A percentile compares a stretch with the other conserved stretches of the same genome.
These are phyloP conservation scores for Biscogniauxia sp. DNA, from an alignment of 2,329 filamentous ascomycete genomes.

Conservation along the genomic window DNA sequence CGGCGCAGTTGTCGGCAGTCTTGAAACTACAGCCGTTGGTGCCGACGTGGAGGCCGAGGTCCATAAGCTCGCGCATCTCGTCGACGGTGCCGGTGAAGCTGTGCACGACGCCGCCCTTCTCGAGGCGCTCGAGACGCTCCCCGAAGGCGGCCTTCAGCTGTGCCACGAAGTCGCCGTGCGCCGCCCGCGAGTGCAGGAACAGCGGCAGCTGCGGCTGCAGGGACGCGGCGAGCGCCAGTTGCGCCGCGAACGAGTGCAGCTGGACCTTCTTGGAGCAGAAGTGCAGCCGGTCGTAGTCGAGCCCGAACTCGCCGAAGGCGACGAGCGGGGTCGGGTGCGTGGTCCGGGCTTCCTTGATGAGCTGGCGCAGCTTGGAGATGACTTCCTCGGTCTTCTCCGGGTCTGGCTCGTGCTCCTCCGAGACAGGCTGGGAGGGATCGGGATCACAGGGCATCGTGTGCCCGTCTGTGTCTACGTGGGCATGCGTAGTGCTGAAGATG, in stretches of 20 bases:
- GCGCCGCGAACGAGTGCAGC: constrained; percentile 78
- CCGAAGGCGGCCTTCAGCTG: constrained; percentile 62
- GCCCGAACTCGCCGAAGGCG: constrained; percentile 91
- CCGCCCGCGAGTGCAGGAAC: constrained; percentile 89
- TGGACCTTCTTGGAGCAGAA: constrained; percentile 78
- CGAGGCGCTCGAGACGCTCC: constrained; percentile 60
- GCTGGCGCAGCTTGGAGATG: constrained; percentile 58
- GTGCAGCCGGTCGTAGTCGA: constrained; percentile 92
- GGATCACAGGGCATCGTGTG: constrained; percentile 55
- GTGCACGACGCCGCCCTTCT: constrained; percentile 82
- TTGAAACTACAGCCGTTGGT: constrained; percentile 97
- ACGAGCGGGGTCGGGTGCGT: constrained; percentile 50
- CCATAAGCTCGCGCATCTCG: constrained; percentile 79
- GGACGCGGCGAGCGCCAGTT: constrained; percentile 73
- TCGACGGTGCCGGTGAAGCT: constrained; percentile 87
- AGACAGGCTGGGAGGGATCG: constrained; percentile 45
- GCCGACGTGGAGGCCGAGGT: constrained; percentile 83
- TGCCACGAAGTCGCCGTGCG: constrained; percentile 77
- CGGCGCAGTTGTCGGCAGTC: constrained; percentile 83
- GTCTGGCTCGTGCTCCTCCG: constrained; percentile 49
- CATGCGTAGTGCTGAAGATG: constrained; percentile 63
- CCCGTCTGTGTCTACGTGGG: constrained; percentile 41
- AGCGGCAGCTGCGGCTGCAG: constrained; percentile 75
- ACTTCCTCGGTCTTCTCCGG: constrained; percentile 44
- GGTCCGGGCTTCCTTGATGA: constrained; percentile 59